Evolutionary conservation across 1,284 basidiomycete genomes (phyloP), one percentile per base, ranked within the genome.

Genomic region (Boletus mariae): DNA sequence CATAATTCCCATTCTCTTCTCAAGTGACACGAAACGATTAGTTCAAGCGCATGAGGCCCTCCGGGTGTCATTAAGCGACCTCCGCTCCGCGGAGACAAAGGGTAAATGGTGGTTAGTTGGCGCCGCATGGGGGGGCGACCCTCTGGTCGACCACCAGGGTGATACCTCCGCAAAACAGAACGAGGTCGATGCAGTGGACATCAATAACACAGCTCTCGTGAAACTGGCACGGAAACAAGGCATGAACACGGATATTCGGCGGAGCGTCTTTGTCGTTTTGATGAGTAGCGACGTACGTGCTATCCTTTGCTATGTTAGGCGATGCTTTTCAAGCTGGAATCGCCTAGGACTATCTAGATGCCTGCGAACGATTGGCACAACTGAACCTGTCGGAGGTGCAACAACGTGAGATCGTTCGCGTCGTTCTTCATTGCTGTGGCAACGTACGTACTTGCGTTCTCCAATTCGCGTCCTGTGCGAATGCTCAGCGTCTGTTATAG

Each of bases 31-130:
- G 38, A 29, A 53, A 25, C 10, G 35, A 20, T 41, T 38, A 94
- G 93, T 92, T 2, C 74, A 87, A 54, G 81, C 86, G 0, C 84
- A 92, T 59, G 94, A 97, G 52, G 85, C 93, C 0, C 77, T 97
- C 8, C 87, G 92, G 1, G 84, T 95, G 1, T 84, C 86, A 0
- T 75, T 98, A 20, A 76, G 81, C n/a, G 96, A 99, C 69, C 78
- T 99, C 10, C 87, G 84, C 54, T 83, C 86, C 1, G 90, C 94
- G 0, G 85, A 92, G 52, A 89, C 81, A 29, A 91, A 87, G 64
- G 97, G 97, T 2, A 97, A 96, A 73, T 99, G 97, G 97, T 99
- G 97, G 97, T 78, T 98, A 2, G 92, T 98, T 35, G 97, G 96
- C 26, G 93, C 96, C 0, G 96, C 92, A 1, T 99, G 96, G 96